Conservation (phyloP, 2,329 filamentous ascomycete species). For the Biscogniauxia marginata region DNA sequence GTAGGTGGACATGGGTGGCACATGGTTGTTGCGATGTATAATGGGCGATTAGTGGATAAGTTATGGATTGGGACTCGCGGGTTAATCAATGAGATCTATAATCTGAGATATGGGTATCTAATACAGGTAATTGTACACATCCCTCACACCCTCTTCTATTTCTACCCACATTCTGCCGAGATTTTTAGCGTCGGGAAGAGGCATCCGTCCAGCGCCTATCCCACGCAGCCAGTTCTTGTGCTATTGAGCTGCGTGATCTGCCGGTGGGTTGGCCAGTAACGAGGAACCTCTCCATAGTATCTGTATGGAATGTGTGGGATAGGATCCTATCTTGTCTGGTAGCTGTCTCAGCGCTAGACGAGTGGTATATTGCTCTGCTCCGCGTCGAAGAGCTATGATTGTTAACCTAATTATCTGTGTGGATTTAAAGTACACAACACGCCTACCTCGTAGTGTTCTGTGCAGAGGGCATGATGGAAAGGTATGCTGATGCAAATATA, state of each 20-base stretch:
- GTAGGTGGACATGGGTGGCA: too few relatives aligned
- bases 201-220: conserved; percentile 10
- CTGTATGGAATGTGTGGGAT: conserved; percentile 1
- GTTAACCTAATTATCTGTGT: not conserved
- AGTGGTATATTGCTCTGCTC: too few relatives aligned
- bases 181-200: conserved; percentile 6
- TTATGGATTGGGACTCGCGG: too few relatives aligned
- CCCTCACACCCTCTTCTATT: not conserved
- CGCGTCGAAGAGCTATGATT: not conserved
- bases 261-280: conserved; percentile 19
- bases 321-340: conserved; percentile 6
- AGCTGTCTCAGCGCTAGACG: not conserved
- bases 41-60: too few relatives aligned
- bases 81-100: too few relatives aligned
- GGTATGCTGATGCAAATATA: not conserved
- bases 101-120: too few relatives aligned
- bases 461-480: not conserved
- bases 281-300: conserved; percentile 17
- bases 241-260: conserved; percentile 13
- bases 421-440: not conserved
- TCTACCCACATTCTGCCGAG: not conserved
- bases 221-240: conserved; percentile 16
- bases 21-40: too few relatives aligned
- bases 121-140: not conserved
- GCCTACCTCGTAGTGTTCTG: not conserved